A percentile compares a stretch with the other conserved stretches of the same genome.
phyloP scores from a whole-genome alignment of 306 rosid genomes.

The Lithocarpus polystachyus region DNA sequence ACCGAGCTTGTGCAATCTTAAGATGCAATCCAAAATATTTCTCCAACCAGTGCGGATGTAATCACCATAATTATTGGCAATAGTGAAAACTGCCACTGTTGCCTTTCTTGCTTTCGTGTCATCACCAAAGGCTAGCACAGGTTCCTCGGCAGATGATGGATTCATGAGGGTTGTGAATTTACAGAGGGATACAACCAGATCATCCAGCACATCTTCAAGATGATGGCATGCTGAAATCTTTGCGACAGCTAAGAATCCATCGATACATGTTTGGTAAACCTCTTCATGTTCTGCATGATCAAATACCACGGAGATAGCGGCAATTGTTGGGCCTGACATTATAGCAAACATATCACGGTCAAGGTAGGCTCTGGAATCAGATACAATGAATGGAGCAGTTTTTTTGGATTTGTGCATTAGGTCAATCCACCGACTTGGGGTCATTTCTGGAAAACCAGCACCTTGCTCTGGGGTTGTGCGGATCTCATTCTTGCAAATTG shows the following conservation, averaged over 20 bases:
- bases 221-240: conserved; percentile 97
- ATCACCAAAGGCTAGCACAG: conserved; percentile 92
- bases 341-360: conserved; percentile 97
- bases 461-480: conserved; percentile 96
- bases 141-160: conserved; percentile 85
- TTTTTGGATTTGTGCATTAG: conserved; percentile 87
- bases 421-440: conserved; percentile 94
- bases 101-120: conserved; percentile 96
- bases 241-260: conserved; percentile 93
- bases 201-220: conserved; percentile 97
- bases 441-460: conserved; percentile 92
- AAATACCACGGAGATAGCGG: conserved; percentile 97
- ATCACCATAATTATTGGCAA: conserved; percentile 94
- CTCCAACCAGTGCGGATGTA: conserved; percentile 97
- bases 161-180: conserved; percentile 92
- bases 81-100: conserved; percentile 87
- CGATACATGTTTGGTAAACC: conserved; percentile 88
- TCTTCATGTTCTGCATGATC: conserved; percentile 97
- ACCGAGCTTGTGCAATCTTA: conserved; percentile 93
- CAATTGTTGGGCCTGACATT: conserved; percentile 98
- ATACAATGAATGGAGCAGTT: conserved; percentile 79
- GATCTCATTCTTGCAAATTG: conserved; percentile 95
- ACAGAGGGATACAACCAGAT: conserved; percentile 95
- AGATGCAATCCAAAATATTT: conserved; percentile 92
- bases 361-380: conserved; percentile 86